Base-by-base conservation (phyloP, 2,329 filamentous ascomycete genomes). In the Verticillium tricorpus region DNA sequence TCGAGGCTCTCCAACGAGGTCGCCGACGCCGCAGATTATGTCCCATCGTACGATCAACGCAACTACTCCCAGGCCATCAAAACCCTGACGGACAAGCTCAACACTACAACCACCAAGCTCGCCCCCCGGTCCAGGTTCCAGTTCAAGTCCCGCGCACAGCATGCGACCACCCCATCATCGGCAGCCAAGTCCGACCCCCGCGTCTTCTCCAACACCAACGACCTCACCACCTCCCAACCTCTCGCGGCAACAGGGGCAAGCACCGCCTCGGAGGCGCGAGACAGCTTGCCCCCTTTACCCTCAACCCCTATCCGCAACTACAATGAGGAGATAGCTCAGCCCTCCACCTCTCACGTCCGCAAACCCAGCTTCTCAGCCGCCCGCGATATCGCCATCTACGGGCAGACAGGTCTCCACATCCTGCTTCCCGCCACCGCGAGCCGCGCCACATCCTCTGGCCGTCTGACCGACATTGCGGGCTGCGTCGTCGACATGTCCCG, bases 11-110 rank as follows among this genome's bases (percentile, higher is more conserved):
- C 92, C 1, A 90, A 89, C 66, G 89, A 95, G 69, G 91, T 97
- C 45, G 89, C 91, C 67, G 93, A 97, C 76, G 90, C 91, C 0
- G 86, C 90, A 1, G 88, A 89, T 61, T 92, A 89, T 67, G 86
- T 97, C 17, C 93, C 95, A 2, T 87, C 92, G 8, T 96, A 97
- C 72, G 95, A 98, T 70, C 92, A 95, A 73, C 87, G 91, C 68
- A 89, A 90, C 28, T 98, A 97, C 71, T 85, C 89, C 54, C 68
- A 92, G 86, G 85, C 90, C 25, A 87, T 97, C 75, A 96, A 95
- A 79, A 83, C 84, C 17, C 80, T 97, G 15, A 89, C 89, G 19
- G 91, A 94, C 61, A 92, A 90, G 69, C 81, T 97, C 28, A 88
- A 90, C 68, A 84, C 88, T 62, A 88, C 86, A 8, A 85, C 88